Percentiles rank a stretch among this genome's conserved stretches.
Evolutionary conservation across 495 filamentous ascomycete genomes (phyloP).

Genomic region (Collariella sp.): DNA sequence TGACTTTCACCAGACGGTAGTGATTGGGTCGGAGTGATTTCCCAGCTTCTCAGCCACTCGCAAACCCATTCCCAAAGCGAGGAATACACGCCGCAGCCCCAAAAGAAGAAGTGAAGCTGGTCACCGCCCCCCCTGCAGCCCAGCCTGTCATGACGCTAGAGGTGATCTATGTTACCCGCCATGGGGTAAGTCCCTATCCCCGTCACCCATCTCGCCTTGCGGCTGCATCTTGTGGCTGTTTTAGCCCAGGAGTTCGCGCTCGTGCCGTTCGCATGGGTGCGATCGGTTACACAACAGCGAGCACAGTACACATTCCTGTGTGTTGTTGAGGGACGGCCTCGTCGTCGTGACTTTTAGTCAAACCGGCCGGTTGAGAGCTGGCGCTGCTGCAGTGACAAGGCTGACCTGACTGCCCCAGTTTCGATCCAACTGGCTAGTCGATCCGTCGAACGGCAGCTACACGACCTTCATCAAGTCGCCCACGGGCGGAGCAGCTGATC

Average conservation of each 20-base stretch:
- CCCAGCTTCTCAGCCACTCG: neutral
- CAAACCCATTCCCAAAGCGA: neutral
- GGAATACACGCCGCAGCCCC: neutral
- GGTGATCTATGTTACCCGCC: slow-evolving; percentile 75
- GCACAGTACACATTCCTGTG: neutral
- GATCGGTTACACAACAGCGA: no score
- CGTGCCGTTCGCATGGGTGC: neutral
- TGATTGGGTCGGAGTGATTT: neutral
- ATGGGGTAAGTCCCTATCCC: slow-evolving; percentile 57
- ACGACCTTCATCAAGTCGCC: slow-evolving; percentile 59
- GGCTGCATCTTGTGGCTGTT: neutral
- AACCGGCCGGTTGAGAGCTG: neutral
- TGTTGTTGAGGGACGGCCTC: neutral
- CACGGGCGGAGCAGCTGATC: slow-evolving; percentile 77
- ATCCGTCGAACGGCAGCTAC: slow-evolving; percentile 69
- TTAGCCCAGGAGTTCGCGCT: neutral
- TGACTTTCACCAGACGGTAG: no score
- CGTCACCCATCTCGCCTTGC: neutral
- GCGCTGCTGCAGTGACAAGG: neutral
- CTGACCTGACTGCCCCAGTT: slow-evolving; percentile 48
- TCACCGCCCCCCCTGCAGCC: neutral
- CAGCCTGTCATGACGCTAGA: slow-evolving; percentile 53
- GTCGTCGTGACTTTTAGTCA: neutral
- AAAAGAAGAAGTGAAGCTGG: neutral
- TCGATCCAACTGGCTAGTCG: slow-evolving; percentile 79